A percentile compares a stretch with the other conserved stretches of the same genome.
Conservation (phyloP, 495 filamentous ascomycete genomes). For the Penicillium dipodomyicola region DNA sequence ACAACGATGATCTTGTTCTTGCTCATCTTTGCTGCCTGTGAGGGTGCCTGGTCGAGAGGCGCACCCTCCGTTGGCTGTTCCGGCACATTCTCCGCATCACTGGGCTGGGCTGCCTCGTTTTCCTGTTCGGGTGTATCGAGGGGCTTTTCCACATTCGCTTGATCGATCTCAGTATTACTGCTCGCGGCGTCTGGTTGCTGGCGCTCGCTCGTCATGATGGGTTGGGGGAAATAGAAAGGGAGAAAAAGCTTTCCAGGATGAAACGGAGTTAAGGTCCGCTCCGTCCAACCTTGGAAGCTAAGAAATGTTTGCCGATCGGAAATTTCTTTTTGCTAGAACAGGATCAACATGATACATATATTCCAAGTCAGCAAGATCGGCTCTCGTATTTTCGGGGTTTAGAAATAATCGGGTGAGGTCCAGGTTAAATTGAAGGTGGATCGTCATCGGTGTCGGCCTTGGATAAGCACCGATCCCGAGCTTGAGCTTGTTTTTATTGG, state of each 20-base stretch:
- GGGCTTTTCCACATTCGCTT: slow-evolving; percentile 11
- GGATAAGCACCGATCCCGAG: neutral
- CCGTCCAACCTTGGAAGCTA: neutral
- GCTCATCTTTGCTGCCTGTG: slow-evolving; percentile 45
- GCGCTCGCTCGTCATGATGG: slow-evolving; percentile 16
- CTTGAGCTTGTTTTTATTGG: neutral
- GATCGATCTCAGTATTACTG: slow-evolving; percentile 19
- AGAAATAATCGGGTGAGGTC: no score
- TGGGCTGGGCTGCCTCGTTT: slow-evolving; percentile 1
- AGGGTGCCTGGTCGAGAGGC: slow-evolving; percentile 36
- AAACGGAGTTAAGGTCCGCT: neutral
- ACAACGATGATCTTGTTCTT: slow-evolving; percentile 49
- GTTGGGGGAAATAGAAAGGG: neutral
- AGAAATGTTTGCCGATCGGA: neutral
- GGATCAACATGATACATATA: neutral
- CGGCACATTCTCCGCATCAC: slow-evolving; percentile 14
- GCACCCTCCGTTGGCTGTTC: slow-evolving; percentile 26
- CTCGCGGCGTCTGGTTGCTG: slow-evolving; percentile 20
- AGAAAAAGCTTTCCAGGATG: neutral
- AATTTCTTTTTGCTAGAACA: neutral
- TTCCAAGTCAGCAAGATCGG: slow-evolving; percentile 1
- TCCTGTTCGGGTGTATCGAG: slow-evolving; percentile 10
- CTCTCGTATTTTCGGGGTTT: slow-evolving; percentile 6
- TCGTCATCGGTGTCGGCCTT: slow-evolving; percentile 1
- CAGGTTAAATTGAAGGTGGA: no score